Percentiles rank a stretch among this genome's conserved stretches.
These are phyloP conservation scores for Dioscorea dumetorum DNA, from an alignment of 106 monocot species.

Conservation along the genomic window DNA sequence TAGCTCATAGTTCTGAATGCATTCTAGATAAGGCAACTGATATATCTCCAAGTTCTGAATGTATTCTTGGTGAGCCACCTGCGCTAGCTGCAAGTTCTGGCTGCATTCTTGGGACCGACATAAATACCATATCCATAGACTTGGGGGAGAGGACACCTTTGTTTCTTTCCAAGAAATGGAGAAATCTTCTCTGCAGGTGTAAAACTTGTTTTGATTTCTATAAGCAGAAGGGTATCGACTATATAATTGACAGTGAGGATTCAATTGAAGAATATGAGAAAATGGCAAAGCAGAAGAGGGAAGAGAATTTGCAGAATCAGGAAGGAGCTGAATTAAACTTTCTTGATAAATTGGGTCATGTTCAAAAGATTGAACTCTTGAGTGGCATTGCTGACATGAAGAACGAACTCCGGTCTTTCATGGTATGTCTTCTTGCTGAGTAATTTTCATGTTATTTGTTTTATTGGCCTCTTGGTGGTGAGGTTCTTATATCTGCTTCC, in stretches of 20 bases:
- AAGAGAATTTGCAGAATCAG: slow-evolving; percentile 68
- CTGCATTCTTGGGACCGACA: slow-evolving; percentile 56
- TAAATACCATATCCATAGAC: slow-evolving; percentile 23
- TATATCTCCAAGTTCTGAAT: no score
- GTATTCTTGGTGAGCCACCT: no score
- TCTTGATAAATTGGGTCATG: slow-evolving; percentile 65
- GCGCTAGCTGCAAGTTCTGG: slow-evolving; percentile 8
- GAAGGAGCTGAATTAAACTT: slow-evolving; percentile 81
- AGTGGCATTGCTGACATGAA: slow-evolving; percentile 85
- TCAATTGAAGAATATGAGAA: slow-evolving; percentile 86
- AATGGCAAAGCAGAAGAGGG: slow-evolving; percentile 65
- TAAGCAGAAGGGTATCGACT: slow-evolving; percentile 42
- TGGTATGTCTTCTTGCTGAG: slow-evolving; percentile 44
- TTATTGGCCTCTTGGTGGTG: no score
- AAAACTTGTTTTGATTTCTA: slow-evolving; percentile 57
- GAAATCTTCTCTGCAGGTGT: slow-evolving; percentile 73
- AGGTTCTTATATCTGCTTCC: no score
- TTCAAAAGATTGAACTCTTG: slow-evolving; percentile 88
- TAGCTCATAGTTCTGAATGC: no score
- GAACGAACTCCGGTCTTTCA: slow-evolving; percentile 67
- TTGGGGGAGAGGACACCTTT: slow-evolving; percentile 52
- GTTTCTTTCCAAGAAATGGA: slow-evolving; percentile 85
- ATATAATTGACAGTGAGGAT: slow-evolving; percentile 72
- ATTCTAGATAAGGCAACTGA: no score
- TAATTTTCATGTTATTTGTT: no score